Percentiles rank a stretch among this genome's conserved stretches.
Evolutionary conservation across 164 flowering plant genomes (phyloP).

Genomic region (Macadamia tetraphylla): DNA sequence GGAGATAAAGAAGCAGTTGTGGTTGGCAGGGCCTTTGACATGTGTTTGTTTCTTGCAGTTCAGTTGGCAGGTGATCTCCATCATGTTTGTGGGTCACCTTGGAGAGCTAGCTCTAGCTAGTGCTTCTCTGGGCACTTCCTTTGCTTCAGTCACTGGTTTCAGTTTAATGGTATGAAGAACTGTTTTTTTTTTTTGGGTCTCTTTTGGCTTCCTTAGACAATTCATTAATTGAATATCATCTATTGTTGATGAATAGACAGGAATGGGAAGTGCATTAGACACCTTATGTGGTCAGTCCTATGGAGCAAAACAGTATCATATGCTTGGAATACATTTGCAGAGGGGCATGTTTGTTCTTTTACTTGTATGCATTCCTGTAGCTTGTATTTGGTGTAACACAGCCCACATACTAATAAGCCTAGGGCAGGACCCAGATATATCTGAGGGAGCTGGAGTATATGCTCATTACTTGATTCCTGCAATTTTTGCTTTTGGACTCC

Average conservation of each 20-base stretch:
- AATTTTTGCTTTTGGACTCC: conserved; percentile 14
- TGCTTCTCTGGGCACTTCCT: background rate
- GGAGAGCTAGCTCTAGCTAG: background rate
- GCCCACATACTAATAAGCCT: conserved; percentile 7
- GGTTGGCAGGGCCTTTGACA: background rate
- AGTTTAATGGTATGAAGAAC: background rate
- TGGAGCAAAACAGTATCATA: conserved; percentile 17
- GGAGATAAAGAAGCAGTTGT: background rate
- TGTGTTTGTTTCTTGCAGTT: background rate
- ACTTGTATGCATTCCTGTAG: conserved; percentile 14
- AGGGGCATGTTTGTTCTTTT: conserved; percentile 15
- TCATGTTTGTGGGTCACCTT: background rate
- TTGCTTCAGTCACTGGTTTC: background rate
- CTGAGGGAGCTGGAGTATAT: conserved; percentile 11
- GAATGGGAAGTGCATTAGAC: conserved; percentile 8
- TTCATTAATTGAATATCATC: no score
- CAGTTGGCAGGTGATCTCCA: background rate
- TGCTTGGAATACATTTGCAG: conserved; percentile 21
- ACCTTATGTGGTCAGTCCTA: conserved; percentile 7
- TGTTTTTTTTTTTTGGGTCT: no score
- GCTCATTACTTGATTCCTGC: conserved; percentile 20
- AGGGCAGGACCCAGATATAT: conserved; percentile 21
- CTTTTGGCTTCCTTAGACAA: no score
- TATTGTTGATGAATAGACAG: background rate
- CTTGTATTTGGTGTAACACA: conserved; percentile 7